Evolutionary conservation across 352 stramenopile genomes (phyloP).

Genomic region (Phytophthora hybrid): DNA sequence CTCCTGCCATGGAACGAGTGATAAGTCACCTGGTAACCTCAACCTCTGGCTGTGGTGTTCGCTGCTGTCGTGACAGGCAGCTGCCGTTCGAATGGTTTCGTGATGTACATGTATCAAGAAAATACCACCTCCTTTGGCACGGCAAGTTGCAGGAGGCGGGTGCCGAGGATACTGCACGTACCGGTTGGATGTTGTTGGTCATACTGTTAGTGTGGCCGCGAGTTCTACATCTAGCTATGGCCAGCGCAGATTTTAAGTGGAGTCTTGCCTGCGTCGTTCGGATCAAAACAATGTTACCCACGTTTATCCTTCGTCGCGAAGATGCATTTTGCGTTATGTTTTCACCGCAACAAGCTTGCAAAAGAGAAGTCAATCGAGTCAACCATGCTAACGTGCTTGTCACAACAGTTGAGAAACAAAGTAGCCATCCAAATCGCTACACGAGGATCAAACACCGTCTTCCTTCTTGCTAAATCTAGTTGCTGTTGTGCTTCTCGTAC

Average conservation of each 20-base stretch:
- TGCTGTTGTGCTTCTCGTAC: constrained; percentile 79
- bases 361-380: neutral
- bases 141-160: neutral
- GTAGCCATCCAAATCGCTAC: neutral
- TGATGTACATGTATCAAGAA: constrained; percentile 1
- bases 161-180: too few species aligned
- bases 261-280: too few species aligned
- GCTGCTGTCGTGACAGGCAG: neutral
- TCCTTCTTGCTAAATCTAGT: constrained; percentile 26
- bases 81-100: neutral
- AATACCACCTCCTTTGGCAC: neutral
- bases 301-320: too few species aligned
- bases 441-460: neutral
- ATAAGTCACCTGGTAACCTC: too few species aligned
- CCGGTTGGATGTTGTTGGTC: too few species aligned
- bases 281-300: neutral
- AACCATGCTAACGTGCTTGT: neutral
- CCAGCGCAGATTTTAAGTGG: too few species aligned
- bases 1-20: neutral
- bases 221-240: too few species aligned
- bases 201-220: too few species aligned
- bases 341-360: neutral
- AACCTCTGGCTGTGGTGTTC: neutral
- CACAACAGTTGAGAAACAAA: neutral
- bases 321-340: too few species aligned